These are phyloP conservation scores for Coemansia sp. DNA, from an alignment of 192 early-diverging fungal genomes.

Conservation along the genomic window DNA sequence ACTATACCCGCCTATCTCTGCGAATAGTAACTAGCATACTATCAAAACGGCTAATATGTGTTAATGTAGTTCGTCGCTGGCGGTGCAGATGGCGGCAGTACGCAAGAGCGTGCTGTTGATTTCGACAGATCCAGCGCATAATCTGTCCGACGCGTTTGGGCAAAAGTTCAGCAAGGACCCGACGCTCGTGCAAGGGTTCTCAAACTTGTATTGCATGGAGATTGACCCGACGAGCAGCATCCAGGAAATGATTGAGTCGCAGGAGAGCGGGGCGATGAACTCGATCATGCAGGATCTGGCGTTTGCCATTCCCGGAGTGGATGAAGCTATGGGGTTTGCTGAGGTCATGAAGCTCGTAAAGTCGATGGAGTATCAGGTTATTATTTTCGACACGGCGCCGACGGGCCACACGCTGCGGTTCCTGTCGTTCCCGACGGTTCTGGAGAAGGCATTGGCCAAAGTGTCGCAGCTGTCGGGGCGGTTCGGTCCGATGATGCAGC, in stretches of 20 bases:
- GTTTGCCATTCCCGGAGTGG: conserved; percentile 98
- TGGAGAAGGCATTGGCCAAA: conserved; percentile 98
- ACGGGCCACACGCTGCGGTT: conserved; percentile 99
- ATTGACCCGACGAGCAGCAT: conserved; percentile 97
- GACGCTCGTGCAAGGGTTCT: conserved; percentile 89
- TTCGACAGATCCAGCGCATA: conserved; percentile 99
- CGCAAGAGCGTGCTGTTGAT: conserved; percentile 95
- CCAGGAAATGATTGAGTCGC: conserved; percentile 96
- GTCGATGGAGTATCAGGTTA: conserved; percentile 97
- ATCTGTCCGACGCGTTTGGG: conserved; percentile 97
- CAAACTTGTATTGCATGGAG: conserved; percentile 99
- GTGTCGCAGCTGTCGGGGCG: conserved; percentile 86
- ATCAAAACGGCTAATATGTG: neutral
- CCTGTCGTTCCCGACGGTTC: conserved; percentile 93
- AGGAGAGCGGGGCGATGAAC: conserved; percentile 74
- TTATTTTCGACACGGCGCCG: conserved; percentile 99
- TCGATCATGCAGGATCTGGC: conserved; percentile 95
- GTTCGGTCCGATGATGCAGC: conserved; percentile 96
- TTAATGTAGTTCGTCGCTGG: conserved; percentile 80
- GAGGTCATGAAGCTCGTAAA: conserved; percentile 99
- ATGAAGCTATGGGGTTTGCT: conserved; percentile 99
- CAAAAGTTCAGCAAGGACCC: conserved; percentile 99
- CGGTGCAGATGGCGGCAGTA: conserved; percentile 85
- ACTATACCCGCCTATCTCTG: neutral
- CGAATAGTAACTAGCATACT: neutral